A percentile compares a stretch with the other conserved stretches of the same genome.
phyloP scores from a whole-genome alignment of 805 yeast genomes.

The Lipomyces spencermartinsiae region DNA sequence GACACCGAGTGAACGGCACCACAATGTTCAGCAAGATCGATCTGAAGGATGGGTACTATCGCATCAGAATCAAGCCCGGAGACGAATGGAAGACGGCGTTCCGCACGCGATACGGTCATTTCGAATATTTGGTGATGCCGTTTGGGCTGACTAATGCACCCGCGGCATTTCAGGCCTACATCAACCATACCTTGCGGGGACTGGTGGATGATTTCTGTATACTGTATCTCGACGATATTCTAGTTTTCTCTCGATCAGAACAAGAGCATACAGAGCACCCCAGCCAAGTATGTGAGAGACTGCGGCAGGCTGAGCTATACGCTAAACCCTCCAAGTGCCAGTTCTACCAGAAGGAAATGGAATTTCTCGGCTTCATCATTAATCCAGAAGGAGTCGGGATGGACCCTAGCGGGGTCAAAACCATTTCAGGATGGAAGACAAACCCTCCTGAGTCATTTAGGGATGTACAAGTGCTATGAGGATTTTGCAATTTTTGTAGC shows the following conservation, averaged over 20 bases:
- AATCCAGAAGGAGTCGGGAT: neutral
- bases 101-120: no score
- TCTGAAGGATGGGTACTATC: no score
- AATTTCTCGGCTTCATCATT: slow-evolving; percentile 11
- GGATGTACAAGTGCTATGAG: no score
- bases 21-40: no score
- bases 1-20: no score
- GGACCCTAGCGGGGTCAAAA: slow-evolving; percentile 3
- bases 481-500: no score
- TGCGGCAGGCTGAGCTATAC: neutral
- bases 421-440: no score
- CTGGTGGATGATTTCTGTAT: slow-evolving; percentile 14
- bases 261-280: slow-evolving; percentile 29
- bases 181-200: slow-evolving; percentile 15
- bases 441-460: no score
- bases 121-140: no score
- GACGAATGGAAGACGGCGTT: no score
- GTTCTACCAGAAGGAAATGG: neutral
- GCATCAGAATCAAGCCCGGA: no score
- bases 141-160: slow-evolving; percentile 43
- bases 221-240: slow-evolving; percentile 40
- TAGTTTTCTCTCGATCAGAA: slow-evolving; percentile 27
- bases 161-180: slow-evolving; percentile 38
- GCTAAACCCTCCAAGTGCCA: slow-evolving; percentile 17
- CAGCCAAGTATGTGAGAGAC: neutral